phyloP scores from a whole-genome alignment of 202 grass and related monocot species.

The Saccharum hybrid region DNA sequence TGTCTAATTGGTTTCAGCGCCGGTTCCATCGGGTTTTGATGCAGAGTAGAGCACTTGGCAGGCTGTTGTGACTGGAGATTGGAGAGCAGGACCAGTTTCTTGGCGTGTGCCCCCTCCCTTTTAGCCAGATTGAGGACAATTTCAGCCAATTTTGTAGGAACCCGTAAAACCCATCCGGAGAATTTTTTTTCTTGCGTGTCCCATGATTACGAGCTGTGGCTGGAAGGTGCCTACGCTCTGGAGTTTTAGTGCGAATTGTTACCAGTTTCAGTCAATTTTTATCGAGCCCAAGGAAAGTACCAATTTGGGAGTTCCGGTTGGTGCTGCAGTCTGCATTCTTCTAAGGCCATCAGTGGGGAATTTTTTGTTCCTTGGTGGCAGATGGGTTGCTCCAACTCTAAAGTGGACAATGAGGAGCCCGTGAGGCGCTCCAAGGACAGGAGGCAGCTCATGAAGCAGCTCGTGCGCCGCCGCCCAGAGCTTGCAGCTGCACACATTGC shows the following conservation, averaged over 20 bases:
- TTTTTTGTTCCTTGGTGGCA: conserved; percentile 31
- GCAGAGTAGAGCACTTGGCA: neutral
- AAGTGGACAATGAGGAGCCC: conserved; percentile 78
- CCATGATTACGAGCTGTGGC: conserved; percentile 26
- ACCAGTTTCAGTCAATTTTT: conserved; percentile 13
- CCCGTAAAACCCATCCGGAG: too few species aligned
- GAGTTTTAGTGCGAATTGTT: conserved; percentile 28
- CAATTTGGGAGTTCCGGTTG: conserved; percentile 23
- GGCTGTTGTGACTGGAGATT: conserved; percentile 19
- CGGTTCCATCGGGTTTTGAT: neutral
- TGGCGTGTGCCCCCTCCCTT: neutral
- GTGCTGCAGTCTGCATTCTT: conserved; percentile 37
- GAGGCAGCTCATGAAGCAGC: conserved; percentile 87
- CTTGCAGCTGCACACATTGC: conserved; percentile 71
- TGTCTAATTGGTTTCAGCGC: conserved; percentile 12
- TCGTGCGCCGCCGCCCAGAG: conserved; percentile 63
- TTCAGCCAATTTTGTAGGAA: conserved; percentile 13
- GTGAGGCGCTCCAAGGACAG: conserved; percentile 86
- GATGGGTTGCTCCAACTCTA: conserved; percentile 87
- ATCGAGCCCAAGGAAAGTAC: neutral
- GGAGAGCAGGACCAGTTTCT: conserved; percentile 28
- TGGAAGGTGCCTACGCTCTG: neutral
- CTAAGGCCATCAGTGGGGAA: neutral
- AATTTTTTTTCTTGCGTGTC: neutral
- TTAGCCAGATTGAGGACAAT: neutral